Evolutionary conservation across 2,329 filamentous ascomycete genomes (phyloP), one percentile per base, ranked within the genome.

Genomic region (Beauveria sp.): DNA sequence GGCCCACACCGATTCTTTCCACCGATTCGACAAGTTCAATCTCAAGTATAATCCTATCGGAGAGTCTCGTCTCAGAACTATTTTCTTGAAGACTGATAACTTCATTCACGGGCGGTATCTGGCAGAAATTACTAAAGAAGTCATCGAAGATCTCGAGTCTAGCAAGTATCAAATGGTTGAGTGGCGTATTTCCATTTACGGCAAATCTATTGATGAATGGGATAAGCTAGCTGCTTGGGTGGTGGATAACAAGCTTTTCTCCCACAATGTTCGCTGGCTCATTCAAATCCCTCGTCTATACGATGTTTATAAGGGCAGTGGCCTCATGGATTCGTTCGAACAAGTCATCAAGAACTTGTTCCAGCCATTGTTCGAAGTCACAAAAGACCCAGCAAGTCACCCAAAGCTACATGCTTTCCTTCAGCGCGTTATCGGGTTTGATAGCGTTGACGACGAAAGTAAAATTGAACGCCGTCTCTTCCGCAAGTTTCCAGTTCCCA

Each of bases 121-220:
- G 49, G 95, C 95, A 1, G 95, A 99, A 74, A 97, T 99, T 65
- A 98, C 93, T 3, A 96, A 96, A 70, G 95, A 99, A 75, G 95
- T 99, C 65, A 97, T 99, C 60, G 87, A 92, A 3, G 95, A 99
- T 81, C 79, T 99, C 38, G 95, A 99, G 74, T 96, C 93, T 54
- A 97, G 93, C 83, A 99, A 99, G 74, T 99, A 99, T 71, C 95
- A 99, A 73, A 97, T 99, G 90, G 95, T 95, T 1, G 95, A 99
- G 77, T 99, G 96, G 93, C 91, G 95, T 49, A 96, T 99, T 67
- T 97, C 93, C 26, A 91, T 99, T 66, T 99, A 99, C 70, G 95
- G 95, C 65, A 90, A 91, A 71, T 89, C 89, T 3, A 82, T 96
- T 46, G 88, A 96, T 65, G 95, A 99, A 74, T 99, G 95, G 95